Base-by-base conservation (phyloP, 192 early-diverging fungal genomes). In the Coemansia biformis region DNA sequence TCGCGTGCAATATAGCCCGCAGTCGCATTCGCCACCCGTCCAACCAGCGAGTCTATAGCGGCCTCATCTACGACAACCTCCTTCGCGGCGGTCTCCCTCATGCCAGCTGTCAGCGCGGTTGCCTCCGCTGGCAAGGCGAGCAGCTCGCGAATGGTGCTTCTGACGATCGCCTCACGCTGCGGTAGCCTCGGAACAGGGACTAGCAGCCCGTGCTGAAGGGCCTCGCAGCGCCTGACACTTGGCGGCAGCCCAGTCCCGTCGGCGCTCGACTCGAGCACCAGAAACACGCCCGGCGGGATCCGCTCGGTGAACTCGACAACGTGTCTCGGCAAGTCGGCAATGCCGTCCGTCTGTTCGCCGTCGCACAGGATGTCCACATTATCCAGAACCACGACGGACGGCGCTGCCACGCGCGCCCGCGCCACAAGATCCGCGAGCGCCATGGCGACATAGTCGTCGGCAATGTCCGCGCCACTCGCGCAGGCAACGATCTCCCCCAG, bases 1-100 rank as follows among this genome's bases (percentile, higher is more conserved):
- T 75, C 71, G 22, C 71, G 64, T 4, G 71, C 64, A 32, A 67
- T 57, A 43, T 75, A 75, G 12, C 71, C 71, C 2, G 71, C 54
- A 18, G 71, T 58, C 10, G 63, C 51, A 19, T 60, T 59, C 3
- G 69, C 69, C 22, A 73, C 57, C 2, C 43, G 45, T 16, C 22
- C 38, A 5, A 48, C 19, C 21, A 67, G 34, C n/a, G n/a, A n/a
- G n/a, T n/a, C n/a, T n/a, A n/a, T n/a, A n/a, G n/a, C n/a, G n/a
- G n/a, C n/a, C n/a, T n/a, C n/a, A n/a, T n/a, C n/a, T n/a, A n/a
- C n/a, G n/a, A n/a, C n/a, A n/a, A n/a, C n/a, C n/a, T n/a, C n/a
- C n/a, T n/a, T n/a, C n/a, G n/a, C n/a, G n/a, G n/a, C n/a, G n/a
- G n/a, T n/a, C n/a, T n/a, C n/a, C n/a, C n/a, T n/a, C n/a, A n/a